Evolutionary conservation across 441 rosid species (phyloP).

Genomic region (Erodium trifolium): DNA sequence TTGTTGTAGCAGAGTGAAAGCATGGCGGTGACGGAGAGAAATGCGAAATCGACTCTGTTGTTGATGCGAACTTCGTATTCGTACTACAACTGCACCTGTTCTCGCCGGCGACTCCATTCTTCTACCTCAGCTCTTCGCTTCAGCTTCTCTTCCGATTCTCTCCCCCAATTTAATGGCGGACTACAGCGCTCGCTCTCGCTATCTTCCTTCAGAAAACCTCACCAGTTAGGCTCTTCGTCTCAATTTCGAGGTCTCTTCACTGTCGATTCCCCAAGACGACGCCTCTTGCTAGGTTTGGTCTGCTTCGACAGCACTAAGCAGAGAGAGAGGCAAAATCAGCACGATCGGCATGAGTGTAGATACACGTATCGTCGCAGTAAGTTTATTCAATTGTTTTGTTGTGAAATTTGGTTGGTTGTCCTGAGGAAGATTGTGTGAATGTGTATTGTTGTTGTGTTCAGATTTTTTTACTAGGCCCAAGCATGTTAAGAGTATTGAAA

Average conservation of each 20-base stretch:
- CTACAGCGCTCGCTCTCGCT: not conserved
- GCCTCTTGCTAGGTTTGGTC: slow-evolving; percentile 33
- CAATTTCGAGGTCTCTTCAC: slow-evolving; percentile 26
- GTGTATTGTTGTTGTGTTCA: slow-evolving; percentile 22
- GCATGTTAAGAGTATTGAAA: slow-evolving; percentile 57
- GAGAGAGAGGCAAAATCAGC: not conserved
- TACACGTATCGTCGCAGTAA: slow-evolving; percentile 40
- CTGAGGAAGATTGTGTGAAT: not conserved
- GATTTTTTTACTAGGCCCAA: slow-evolving; percentile 79
- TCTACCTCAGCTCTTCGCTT: slow-evolving; percentile 4
- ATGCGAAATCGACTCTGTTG: not conserved
- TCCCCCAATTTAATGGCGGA: not conserved
- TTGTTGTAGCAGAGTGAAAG: not conserved
- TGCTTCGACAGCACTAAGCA: slow-evolving; percentile 22
- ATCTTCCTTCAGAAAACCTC: not conserved
- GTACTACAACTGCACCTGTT: not conserved
- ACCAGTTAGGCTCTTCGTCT: slow-evolving; percentile 21
- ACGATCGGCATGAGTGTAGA: slow-evolving; percentile 17
- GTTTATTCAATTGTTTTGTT: slow-evolving; percentile 18
- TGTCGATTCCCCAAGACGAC: slow-evolving; percentile 21
- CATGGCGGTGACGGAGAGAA: slow-evolving; percentile 7
- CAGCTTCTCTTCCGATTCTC: not conserved
- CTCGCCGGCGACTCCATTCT: not conserved
- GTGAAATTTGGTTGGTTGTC: not conserved
- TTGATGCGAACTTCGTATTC: slow-evolving; percentile 6